Evolutionary conservation across 2,329 filamentous ascomycete species (phyloP).

Genomic region (Phaeosphaeriaceae sp.): DNA sequence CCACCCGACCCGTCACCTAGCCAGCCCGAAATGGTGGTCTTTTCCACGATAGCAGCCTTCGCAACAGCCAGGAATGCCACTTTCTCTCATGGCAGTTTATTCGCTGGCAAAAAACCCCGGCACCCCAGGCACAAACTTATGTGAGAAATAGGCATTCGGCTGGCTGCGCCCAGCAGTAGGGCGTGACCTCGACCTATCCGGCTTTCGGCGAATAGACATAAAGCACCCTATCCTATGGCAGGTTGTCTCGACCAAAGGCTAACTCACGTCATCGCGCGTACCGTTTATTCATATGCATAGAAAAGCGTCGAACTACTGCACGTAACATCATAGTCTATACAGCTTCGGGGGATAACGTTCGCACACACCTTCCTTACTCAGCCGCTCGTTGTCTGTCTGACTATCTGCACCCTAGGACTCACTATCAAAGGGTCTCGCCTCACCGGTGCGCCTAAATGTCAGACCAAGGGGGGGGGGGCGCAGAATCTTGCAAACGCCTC

Average conservation of each 20-base stretch:
- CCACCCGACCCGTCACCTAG: neutral
- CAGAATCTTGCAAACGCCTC: neutral
- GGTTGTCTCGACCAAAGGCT: too few relatives aligned
- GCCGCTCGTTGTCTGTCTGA: neutral
- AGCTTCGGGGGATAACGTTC: too few relatives aligned
- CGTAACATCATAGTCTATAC: too few relatives aligned
- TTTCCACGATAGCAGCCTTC: neutral
- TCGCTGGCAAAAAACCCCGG: neutral
- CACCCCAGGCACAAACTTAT: conserved; percentile 5
- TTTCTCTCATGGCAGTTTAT: neutral
- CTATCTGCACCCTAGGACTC: neutral
- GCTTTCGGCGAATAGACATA: neutral
- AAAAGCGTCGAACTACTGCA: too few relatives aligned
- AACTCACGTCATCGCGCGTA: too few relatives aligned
- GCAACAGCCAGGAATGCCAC: neutral
- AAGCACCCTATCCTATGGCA: neutral
- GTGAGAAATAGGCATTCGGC: conserved; percentile 2
- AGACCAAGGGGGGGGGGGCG: neutral
- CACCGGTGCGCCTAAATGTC: neutral
- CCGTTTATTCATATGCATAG: too few relatives aligned
- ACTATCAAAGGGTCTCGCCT: neutral
- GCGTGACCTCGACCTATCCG: neutral
- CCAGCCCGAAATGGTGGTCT: neutral
- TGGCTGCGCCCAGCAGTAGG: neutral
- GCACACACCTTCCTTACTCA: too few relatives aligned